Evolutionary conservation across 106 monocot species (phyloP), one percentile per base, ranked within the genome.

Genomic region (Xerophyta viscosa): DNA sequence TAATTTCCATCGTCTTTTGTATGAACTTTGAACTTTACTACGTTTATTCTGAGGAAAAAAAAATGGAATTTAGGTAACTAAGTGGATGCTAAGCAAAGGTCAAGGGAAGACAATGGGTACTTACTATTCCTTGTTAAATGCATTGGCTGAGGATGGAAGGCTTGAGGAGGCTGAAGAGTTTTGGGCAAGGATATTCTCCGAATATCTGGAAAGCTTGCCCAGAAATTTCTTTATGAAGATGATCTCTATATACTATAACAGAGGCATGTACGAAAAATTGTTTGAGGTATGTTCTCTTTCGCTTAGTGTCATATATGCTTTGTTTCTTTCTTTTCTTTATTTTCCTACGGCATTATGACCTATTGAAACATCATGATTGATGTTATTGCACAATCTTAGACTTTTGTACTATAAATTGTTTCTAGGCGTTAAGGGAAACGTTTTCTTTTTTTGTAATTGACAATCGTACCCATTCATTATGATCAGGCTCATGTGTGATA

Each of bases 11-110:
- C n/a, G n/a, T n/a, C n/a, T n/a, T n/a, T n/a, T n/a, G n/a, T n/a
- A n/a, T n/a, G n/a, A n/a, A n/a, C n/a, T n/a, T n/a, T n/a, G n/a
- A n/a, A n/a, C n/a, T n/a, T n/a, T n/a, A n/a, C n/a, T n/a, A n/a
- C n/a, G n/a, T n/a, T n/a, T n/a, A n/a, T n/a, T n/a, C n/a, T n/a
- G n/a, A n/a, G n/a, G n/a, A n/a, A n/a, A n/a, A n/a, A n/a, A n/a
- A n/a, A 60, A 48, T 41, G 24, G 48, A 14, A 47, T 47, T 33
- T 45, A 96, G 96, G 76, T 96, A 31, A 76, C 69, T 11, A 96
- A 96, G 49, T 96, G 96, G 96, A 88, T 94, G 93, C 55, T 94
- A 52, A 89, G 79, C 75, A 96, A 96, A 82, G 96, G 96, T 57
- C 96, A 96, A 63, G 96, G 96, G 50, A 88, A 79, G 56, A 89